A percentile compares a stretch with the other conserved stretches of the same genome.
Evolutionary conservation across 148 eudicot species (phyloP).

Genomic region (Oxyria digyna): DNA sequence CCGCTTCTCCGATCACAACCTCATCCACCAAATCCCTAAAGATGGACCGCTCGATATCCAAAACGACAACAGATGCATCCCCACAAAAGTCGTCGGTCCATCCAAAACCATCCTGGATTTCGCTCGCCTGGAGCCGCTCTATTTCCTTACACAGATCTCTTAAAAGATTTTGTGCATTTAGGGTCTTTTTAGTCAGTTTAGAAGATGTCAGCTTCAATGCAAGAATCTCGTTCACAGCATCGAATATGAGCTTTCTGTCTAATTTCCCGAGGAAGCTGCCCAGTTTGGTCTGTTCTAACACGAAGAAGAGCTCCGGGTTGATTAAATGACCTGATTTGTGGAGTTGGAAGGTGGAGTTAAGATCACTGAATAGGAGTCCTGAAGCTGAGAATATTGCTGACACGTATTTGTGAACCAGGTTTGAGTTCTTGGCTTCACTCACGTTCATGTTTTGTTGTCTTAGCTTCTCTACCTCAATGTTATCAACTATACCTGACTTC

Average conservation of each 20-base stretch:
- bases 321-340: constrained; percentile 76
- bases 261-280: constrained; percentile 28
- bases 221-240: constrained; percentile 76
- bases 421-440: constrained; percentile 57
- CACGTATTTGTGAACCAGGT: constrained; percentile 71
- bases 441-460: constrained; percentile 55
- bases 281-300: constrained; percentile 72
- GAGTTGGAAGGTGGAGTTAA: constrained; percentile 50
- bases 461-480: constrained; percentile 60
- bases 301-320: constrained; percentile 67
- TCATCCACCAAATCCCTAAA: constrained; percentile 73
- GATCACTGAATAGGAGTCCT: constrained; percentile 74
- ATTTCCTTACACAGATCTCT: constrained; percentile 72
- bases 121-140: constrained; percentile 38
- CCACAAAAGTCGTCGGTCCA: constrained; percentile 22
- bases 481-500: constrained; percentile 58
- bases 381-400: constrained; percentile 86
- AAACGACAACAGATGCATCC: constrained; percentile 28
- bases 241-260: constrained; percentile 72
- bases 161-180: constrained; percentile 70
- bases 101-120: constrained; percentile 13
- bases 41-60: constrained; percentile 71
- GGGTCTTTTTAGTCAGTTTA: constrained; percentile 39
- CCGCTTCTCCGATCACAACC: constrained; percentile 29
- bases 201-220: constrained; percentile 26